Conservation (phyloP, 192 early-diverging fungal species). For the Glomus cerebriforme region DNA sequence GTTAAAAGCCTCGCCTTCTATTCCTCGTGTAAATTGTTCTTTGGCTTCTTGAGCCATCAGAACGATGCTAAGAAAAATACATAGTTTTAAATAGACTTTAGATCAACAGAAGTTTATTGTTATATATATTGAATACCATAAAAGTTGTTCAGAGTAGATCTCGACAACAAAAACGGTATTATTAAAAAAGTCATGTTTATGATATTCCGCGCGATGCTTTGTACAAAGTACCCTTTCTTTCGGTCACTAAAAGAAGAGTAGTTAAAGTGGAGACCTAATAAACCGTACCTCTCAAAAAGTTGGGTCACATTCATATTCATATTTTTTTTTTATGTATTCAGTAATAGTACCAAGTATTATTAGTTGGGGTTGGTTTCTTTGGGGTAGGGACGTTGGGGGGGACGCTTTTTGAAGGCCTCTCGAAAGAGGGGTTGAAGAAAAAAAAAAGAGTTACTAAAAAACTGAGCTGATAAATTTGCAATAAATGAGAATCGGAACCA, state of each 20-base stretch:
- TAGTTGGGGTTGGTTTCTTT: constrained; percentile 30
- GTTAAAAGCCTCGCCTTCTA: constrained; percentile 30
- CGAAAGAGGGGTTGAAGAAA: constrained; percentile 31
- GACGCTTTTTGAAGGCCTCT: constrained; percentile 30
- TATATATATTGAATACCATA: not conserved
- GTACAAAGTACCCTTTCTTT: not conserved
- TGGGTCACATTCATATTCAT: constrained; percentile 31
- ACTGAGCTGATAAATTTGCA: too few species aligned
- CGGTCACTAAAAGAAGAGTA: not conserved
- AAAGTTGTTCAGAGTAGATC: not conserved
- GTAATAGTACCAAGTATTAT: not conserved
- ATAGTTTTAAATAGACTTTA: not conserved
- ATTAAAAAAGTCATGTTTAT: not conserved
- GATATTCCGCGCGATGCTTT: not conserved
- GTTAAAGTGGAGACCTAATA: not conserved
- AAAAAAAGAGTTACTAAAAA: not conserved
- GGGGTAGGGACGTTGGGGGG: constrained; percentile 30
- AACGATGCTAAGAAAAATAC: constrained; percentile 5
- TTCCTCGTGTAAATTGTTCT: constrained; percentile 26
- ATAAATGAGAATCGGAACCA: too few species aligned
- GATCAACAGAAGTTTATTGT: not conserved
- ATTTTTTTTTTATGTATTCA: not conserved
- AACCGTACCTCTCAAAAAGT: constrained; percentile 30
- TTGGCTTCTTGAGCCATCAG: constrained; percentile 28
- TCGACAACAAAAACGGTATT: not conserved